A percentile compares a stretch with the other conserved stretches of the same genome.
These are phyloP conservation scores for Dothistroma pini DNA, from an alignment of 2,329 filamentous ascomycete species.

Conservation along the genomic window DNA sequence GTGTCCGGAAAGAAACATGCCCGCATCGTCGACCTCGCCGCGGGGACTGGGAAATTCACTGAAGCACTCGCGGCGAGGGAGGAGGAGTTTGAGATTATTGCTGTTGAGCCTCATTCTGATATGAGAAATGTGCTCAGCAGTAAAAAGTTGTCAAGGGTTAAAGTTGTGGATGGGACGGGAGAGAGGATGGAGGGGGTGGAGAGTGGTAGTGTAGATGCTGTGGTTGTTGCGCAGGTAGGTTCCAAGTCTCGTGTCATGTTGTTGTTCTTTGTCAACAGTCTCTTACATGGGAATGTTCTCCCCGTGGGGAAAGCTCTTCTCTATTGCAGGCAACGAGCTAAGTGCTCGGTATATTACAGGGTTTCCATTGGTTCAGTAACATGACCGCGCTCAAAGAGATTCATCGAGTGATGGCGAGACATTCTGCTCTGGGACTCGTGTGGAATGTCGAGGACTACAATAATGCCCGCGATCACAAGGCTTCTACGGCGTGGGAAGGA, in stretches of 20 bases:
- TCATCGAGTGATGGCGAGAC: conserved; percentile 60
- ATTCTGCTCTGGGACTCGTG: conserved; percentile 60
- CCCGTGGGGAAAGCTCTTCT: too few relatives aligned
- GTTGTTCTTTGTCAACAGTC: conserved; percentile 3
- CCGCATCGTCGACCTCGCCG: conserved; percentile 60
- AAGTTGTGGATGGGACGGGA: conserved; percentile 56
- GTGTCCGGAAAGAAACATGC: conserved; percentile 45
- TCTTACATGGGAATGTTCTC: neutral
- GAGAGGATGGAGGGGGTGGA: conserved; percentile 52
- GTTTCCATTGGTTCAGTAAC: conserved; percentile 62
- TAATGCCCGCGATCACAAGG: conserved; percentile 54
- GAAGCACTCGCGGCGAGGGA: conserved; percentile 56
- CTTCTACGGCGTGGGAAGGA: conserved; percentile 59
- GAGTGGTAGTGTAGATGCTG: conserved; percentile 60
- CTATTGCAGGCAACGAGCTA: conserved; percentile 10
- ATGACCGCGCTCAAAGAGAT: conserved; percentile 61
- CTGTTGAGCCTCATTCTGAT: conserved; percentile 61
- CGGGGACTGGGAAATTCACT: conserved; percentile 69
- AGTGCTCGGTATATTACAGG: conserved; percentile 25
- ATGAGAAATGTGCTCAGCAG: conserved; percentile 61
- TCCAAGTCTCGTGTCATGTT: neutral
- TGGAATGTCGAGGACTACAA: conserved; percentile 60
- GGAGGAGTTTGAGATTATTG: conserved; percentile 59
- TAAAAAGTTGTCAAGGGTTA: conserved; percentile 57
- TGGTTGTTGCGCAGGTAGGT: conserved; percentile 65